A percentile compares a stretch with the other conserved stretches of the same genome.
Conservation (phyloP, 192 early-diverging fungal genomes). For the Linnemannia exigua region DNA sequence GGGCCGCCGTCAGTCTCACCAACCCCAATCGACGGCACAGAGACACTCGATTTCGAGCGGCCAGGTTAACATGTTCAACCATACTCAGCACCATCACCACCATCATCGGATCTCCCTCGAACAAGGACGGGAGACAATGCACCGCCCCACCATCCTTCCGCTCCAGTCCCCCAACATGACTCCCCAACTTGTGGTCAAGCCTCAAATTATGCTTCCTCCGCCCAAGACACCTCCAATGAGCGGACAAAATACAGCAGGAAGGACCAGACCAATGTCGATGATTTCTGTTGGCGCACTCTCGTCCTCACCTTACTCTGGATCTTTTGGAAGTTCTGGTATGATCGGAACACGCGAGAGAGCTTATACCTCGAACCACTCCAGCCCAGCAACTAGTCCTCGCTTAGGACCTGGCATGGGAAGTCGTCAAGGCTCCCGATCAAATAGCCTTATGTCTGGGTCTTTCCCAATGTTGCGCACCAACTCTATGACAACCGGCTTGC, state of each 20-base stretch:
- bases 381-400: conserved; percentile 47
- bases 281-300: conserved; percentile 20
- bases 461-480: conserved; percentile 45
- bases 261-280: conserved; percentile 50
- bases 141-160: conserved; percentile 35
- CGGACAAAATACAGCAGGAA: conserved; percentile 42
- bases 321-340: conserved; percentile 10
- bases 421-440: conserved; percentile 29
- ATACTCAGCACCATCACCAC: conserved; percentile 24
- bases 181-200: conserved; percentile 52
- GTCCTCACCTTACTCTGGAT: conserved; percentile 27
- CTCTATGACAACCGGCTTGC: conserved; percentile 24
- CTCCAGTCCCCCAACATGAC: conserved; percentile 38
- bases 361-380: conserved; percentile 47
- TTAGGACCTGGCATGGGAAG: conserved; percentile 29
- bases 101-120: conserved; percentile 36
- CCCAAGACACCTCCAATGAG: conserved; percentile 54
- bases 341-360: conserved; percentile 5
- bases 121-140: conserved; percentile 43
- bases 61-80: conserved; percentile 20
- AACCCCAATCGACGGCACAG: conserved; percentile 26
- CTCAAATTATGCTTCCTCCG: conserved; percentile 51
- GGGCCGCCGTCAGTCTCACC: conserved; percentile 32
- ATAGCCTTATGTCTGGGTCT: conserved; percentile 39
- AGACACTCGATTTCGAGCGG: conserved; percentile 49